Evolutionary conservation across 148 eudicot species (phyloP), one percentile per base, ranked within the genome.

Genomic region (Cornus kousa): DNA sequence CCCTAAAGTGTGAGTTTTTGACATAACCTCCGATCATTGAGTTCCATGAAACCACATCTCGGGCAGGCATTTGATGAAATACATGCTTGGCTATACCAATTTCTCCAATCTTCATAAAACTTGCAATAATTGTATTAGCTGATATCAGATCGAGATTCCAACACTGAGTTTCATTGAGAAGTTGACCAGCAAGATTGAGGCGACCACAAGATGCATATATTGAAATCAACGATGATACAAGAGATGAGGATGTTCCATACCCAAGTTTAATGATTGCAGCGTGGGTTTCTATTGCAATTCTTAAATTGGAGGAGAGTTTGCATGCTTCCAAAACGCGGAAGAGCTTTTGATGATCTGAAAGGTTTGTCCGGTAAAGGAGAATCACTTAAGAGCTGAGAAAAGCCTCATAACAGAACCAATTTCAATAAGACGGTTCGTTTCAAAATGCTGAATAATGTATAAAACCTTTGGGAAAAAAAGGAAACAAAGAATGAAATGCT

Each of bases 41-140:
- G 70, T 85, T 85, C 87, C 85, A 85, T 20, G 87, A 85, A 9
- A 85, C 87, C 8, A 81, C 82, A 76, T 85, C 87, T 55, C 67
- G 75, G 0, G 65, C 67, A 46, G 79, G 80, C 87, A 85, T 79
- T 66, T 79, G 57, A 57, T 22, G 66, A 48, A 85, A 85, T 71
- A 81, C 80, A 76, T 28, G 75, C 43, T 76, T 82, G 23, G 84
- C 84, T 46, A 72, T 37, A 43, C 50, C 82, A 75, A 85, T 77
- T 70, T 75, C 82, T 57, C 84, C 82, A 4, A 28, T 71, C 80
- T 75, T 85, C 82, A 82, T 78, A 75, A 85, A 85, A 33, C 74
- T 82, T 9, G 84, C 76, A 22, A 85, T 72, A 40, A 82, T 46
- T 24, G n/a, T 46, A 82, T 85, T 85, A 50, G 77, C 53, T n/a